These are phyloP conservation scores for Gymnopilus junonius DNA, from an alignment of 768 basidiomycete genomes.

Conservation along the genomic window DNA sequence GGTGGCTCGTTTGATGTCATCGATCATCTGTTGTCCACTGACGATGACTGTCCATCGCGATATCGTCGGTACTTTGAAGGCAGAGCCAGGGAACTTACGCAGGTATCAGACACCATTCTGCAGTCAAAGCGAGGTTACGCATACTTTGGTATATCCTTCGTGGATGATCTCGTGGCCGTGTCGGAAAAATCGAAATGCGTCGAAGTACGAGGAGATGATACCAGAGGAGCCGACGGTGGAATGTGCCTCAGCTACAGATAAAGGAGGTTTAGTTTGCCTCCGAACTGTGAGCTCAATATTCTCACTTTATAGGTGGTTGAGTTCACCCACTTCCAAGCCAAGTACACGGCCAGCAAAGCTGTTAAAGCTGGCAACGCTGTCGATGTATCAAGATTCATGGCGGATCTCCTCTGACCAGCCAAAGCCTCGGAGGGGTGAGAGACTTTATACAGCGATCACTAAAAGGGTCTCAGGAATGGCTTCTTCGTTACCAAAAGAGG, in stretches of 20 bases:
- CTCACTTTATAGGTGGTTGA: conserved; percentile 12
- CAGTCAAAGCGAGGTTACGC: not conserved
- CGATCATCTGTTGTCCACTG: conserved; percentile 32
- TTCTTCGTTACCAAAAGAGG: not conserved
- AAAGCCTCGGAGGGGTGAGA: not conserved
- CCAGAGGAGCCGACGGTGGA: conserved; percentile 13
- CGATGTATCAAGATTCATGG: not conserved
- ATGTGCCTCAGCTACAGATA: conserved; percentile 13
- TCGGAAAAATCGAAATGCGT: not conserved
- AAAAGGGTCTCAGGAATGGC: not conserved
- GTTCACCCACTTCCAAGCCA: conserved; percentile 1
- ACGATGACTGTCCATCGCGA: conserved; percentile 36
- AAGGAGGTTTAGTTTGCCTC: not conserved
- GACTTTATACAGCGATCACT: not conserved
- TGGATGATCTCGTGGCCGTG: conserved; percentile 5
- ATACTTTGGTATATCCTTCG: conserved; percentile 9
- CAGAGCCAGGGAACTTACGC: not conserved
- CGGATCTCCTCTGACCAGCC: not conserved
- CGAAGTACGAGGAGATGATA: conserved; percentile 1
- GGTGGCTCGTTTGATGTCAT: conserved; percentile 37
- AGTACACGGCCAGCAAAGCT: not conserved
- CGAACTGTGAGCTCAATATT: not conserved
- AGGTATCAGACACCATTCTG: not conserved
- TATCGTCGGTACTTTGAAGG: conserved; percentile 14
- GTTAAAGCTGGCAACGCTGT: not conserved